Percentiles rank a stretch among this genome's conserved stretches.
Evolutionary conservation across 352 stramenopile species (phyloP).

Genomic region (Phytophthora pseudosyringae): DNA sequence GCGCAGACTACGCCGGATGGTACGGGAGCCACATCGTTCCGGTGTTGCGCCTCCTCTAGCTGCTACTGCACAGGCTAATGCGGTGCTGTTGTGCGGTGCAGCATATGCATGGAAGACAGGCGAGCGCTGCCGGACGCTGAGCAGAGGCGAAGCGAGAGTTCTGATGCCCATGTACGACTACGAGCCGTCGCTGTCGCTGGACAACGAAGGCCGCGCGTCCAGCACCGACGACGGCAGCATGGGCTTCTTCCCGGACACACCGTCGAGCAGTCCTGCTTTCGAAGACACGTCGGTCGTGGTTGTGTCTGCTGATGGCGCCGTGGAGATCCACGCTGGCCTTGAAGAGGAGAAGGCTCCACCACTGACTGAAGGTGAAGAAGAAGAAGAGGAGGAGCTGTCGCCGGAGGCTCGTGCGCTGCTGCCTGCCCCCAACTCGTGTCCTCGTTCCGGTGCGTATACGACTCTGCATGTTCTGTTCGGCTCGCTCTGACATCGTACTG

Average conservation of each 20-base stretch:
- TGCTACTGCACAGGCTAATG: neutral
- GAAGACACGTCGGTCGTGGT: constrained; percentile 33
- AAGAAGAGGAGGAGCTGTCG: constrained; percentile 14
- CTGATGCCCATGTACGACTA: constrained; percentile 51
- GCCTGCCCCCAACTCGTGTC: constrained; percentile 40
- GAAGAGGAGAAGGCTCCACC: constrained; percentile 7
- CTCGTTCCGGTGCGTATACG: constrained; percentile 29
- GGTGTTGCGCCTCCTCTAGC: neutral
- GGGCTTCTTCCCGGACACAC: constrained; percentile 27
- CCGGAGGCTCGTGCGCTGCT: constrained; percentile 32
- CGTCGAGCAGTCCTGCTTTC: constrained; percentile 10
- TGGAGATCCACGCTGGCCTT: constrained; percentile 24
- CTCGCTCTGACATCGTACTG: constrained; percentile 5
- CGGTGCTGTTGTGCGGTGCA: constrained; percentile 9
- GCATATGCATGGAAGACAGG: constrained; percentile 36
- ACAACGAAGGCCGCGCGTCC: constrained; percentile 29
- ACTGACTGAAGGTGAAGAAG: neutral
- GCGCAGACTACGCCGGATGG: constrained; percentile 40
- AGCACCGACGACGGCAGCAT: constrained; percentile 24
- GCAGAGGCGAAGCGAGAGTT: constrained; percentile 29
- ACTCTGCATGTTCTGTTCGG: neutral
- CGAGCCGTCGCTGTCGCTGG: constrained; percentile 44
- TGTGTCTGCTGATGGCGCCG: constrained; percentile 25
- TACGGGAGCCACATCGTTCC: constrained; percentile 11
- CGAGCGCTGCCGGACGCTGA: constrained; percentile 23